Conservation (phyloP, 1,284 basidiomycete genomes). For the Violaceomyces palustris region DNA sequence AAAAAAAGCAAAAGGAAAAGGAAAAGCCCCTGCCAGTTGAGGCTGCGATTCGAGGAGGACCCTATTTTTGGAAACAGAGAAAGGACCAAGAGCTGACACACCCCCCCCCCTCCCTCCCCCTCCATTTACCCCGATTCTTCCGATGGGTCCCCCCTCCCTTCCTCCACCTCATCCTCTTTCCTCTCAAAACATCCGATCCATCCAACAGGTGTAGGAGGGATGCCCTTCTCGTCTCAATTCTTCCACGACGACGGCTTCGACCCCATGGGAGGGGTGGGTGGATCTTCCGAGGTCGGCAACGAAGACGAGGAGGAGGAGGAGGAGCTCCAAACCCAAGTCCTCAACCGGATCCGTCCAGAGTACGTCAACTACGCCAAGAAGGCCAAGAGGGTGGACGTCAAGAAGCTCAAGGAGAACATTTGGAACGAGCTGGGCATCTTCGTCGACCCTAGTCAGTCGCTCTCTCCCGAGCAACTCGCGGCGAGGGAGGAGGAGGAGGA, state of each 20-base stretch:
- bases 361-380: conserved; percentile 91
- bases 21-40: neutral
- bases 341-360: conserved; percentile 72
- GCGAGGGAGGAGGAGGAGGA: neutral
- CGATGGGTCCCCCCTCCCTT: too few species aligned
- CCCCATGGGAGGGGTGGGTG: conserved; percentile 19
- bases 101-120: too few species aligned
- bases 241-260: conserved; percentile 76
- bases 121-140: too few species aligned
- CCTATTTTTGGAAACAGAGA: too few species aligned
- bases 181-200: too few species aligned
- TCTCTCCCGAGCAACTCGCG: neutral
- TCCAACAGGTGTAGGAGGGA: too few species aligned
- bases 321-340: conserved; percentile 71
- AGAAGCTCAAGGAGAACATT: conserved; percentile 94
- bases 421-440: conserved; percentile 71
- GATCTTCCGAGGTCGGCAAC: conserved; percentile 37
- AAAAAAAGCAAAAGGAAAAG: neutral
- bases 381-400: conserved; percentile 93
- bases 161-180: too few species aligned
- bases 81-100: too few species aligned
- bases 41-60: too few species aligned
- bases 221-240: conserved; percentile 89
- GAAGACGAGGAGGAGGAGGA: conserved; percentile 70
- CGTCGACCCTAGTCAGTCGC: neutral